Conservation (phyloP, 2,329 filamentous ascomycete genomes). For the Huntiella moniliformis region DNA sequence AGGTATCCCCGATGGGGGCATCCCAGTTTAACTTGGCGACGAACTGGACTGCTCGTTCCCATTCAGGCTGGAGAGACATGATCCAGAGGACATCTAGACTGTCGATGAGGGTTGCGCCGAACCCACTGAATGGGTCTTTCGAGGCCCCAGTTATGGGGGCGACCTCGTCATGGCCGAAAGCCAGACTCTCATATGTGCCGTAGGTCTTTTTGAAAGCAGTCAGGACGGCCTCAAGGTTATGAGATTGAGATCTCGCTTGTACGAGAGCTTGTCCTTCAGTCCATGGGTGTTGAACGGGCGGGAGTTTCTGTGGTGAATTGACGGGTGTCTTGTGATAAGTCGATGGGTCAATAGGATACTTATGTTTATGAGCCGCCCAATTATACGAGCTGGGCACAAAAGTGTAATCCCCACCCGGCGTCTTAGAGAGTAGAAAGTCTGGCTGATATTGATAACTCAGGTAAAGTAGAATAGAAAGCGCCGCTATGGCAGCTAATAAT, state of each 20-base stretch:
- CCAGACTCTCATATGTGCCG: conserved; percentile 40
- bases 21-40: conserved; percentile 43
- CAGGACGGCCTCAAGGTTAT: conserved; percentile 25
- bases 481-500: conserved; percentile 25
- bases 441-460: conserved; percentile 34
- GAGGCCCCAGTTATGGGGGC: conserved; percentile 32
- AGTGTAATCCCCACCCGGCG: not conserved
- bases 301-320: not conserved
- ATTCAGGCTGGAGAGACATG: conserved; percentile 47
- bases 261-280: conserved; percentile 4
- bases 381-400: conserved; percentile 13
- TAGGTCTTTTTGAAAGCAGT: conserved; percentile 36
- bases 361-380: conserved; percentile 13
- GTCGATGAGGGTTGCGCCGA: conserved; percentile 50
- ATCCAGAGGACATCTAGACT: conserved; percentile 55
- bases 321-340: conserved; percentile 2
- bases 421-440: not conserved
- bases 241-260: conserved; percentile 1
- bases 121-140: conserved; percentile 43
- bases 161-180: conserved; percentile 47
- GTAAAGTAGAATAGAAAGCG: conserved; percentile 47
- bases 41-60: conserved; percentile 41
- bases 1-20: conserved; percentile 24
- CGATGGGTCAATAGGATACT: conserved; percentile 11
- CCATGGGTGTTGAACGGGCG: conserved; percentile 6